Evolutionary conservation across 306 rosid genomes (phyloP).

Genomic region (Fagus sylvatica): DNA sequence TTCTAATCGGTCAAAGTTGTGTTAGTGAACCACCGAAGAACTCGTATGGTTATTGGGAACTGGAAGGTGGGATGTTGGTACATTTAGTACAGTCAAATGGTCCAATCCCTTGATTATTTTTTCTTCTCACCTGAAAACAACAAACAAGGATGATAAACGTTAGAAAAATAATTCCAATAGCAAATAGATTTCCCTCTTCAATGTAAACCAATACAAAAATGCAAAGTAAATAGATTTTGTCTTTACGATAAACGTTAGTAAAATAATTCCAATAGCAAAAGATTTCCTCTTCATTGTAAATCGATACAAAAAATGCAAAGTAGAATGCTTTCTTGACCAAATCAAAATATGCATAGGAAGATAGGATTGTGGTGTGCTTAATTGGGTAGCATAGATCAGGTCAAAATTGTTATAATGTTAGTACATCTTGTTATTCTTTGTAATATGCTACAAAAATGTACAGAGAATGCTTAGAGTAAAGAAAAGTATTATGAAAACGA

Average conservation of each 20-base stretch:
- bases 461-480: too few relatives aligned
- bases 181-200: neutral
- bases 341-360: neutral
- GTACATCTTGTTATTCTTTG: neutral
- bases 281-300: too few relatives aligned
- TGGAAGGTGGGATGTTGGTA: constrained; percentile 40
- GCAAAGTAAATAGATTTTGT: neutral
- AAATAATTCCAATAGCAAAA: too few relatives aligned
- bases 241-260: too few relatives aligned
- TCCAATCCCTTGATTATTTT: constrained; percentile 66
- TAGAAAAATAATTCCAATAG: neutral
- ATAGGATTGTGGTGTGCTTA: neutral
- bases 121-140: constrained; percentile 69
- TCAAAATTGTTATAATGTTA: neutral
- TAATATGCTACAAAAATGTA: neutral
- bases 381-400: neutral
- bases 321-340: neutral
- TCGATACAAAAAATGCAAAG: too few relatives aligned
- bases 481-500: too few relatives aligned
- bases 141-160: neutral
- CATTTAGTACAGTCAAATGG: constrained; percentile 89
- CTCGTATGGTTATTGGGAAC: constrained; percentile 24
- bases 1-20: neutral
- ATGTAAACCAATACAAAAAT: neutral
- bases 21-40: neutral